These are phyloP conservation scores for Erythrobasidium hasegawianum DNA, from an alignment of 1,284 basidiomycete genomes.

Conservation along the genomic window DNA sequence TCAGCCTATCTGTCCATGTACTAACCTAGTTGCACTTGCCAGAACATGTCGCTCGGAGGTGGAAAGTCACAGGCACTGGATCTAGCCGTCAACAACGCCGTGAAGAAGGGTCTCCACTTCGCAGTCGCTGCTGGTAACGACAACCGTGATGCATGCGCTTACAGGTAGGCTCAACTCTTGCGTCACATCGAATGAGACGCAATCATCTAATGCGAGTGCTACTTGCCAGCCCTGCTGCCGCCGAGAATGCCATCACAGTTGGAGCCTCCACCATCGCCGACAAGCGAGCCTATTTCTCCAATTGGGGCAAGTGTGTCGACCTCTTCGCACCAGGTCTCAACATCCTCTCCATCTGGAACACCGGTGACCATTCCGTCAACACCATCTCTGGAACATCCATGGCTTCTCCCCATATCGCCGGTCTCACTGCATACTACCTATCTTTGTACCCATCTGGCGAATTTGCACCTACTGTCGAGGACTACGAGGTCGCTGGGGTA, in stretches of 20 bases:
- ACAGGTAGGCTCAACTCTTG: neutral
- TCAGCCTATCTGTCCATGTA: too few species aligned
- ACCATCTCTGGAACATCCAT: slow-evolving; percentile 60
- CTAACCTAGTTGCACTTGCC: too few species aligned
- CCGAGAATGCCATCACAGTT: slow-evolving; percentile 77
- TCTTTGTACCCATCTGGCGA: slow-evolving; percentile 53
- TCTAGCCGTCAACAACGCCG: slow-evolving; percentile 77
- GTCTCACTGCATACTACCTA: slow-evolving; percentile 76
- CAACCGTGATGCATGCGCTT: slow-evolving; percentile 36
- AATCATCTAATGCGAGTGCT: too few species aligned
- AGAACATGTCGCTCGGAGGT: slow-evolving; percentile 94
- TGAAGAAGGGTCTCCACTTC: slow-evolving; percentile 81
- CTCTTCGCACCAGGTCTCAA: slow-evolving; percentile 62
- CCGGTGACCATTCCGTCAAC: slow-evolving; percentile 58
- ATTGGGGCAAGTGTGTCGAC: slow-evolving; percentile 56
- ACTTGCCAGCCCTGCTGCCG: slow-evolving; percentile 60
- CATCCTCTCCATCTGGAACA: slow-evolving; percentile 63
- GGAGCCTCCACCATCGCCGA: slow-evolving; percentile 77
- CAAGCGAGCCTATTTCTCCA: slow-evolving; percentile 76
- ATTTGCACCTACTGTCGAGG: slow-evolving; percentile 34
- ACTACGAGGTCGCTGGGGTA: slow-evolving; percentile 35
- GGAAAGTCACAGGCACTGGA: slow-evolving; percentile 88
- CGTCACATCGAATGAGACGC: too few species aligned
- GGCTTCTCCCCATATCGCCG: slow-evolving; percentile 61
- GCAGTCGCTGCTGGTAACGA: slow-evolving; percentile 82